phyloP scores from a whole-genome alignment of 2,329 filamentous ascomycete genomes.

The Microsporum audouinii region DNA sequence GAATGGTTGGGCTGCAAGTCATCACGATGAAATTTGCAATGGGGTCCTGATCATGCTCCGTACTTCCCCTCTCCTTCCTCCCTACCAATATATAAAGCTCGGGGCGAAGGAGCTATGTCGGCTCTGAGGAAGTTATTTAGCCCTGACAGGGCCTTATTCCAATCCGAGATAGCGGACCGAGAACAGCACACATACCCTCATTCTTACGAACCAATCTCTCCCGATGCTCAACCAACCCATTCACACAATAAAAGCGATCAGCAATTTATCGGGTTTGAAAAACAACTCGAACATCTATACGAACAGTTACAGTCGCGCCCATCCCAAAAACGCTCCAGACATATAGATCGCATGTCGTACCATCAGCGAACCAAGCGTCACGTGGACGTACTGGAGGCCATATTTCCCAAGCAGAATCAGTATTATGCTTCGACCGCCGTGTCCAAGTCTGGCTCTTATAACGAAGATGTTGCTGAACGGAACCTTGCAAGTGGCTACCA shows the following conservation, averaged over 20 bases:
- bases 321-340: conserved; percentile 16
- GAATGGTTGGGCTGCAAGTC: background rate
- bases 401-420: conserved; percentile 26
- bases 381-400: conserved; percentile 32
- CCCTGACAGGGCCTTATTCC: conserved; percentile 11
- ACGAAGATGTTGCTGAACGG: conserved; percentile 35
- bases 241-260: conserved; percentile 20
- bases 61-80: background rate
- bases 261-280: conserved; percentile 30
- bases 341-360: conserved; percentile 11
- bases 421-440: conserved; percentile 16
- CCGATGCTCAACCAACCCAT: conserved; percentile 11
- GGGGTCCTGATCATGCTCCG: background rate
- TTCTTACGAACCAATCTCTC: background rate
- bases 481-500: conserved; percentile 18
- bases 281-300: conserved; percentile 30
- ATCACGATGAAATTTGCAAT: background rate
- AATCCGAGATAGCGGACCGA: background rate
- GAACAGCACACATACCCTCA: background rate
- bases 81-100: conserved; percentile 11
- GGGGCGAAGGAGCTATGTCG: conserved; percentile 17
- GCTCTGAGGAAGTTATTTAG: conserved; percentile 12
- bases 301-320: conserved; percentile 23
- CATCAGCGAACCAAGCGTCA: conserved; percentile 22
- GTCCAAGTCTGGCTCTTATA: conserved; percentile 28